Evolutionary conservation across 1,284 basidiomycete species (phyloP).

Genomic region (Fomitopsis schrenkii): DNA sequence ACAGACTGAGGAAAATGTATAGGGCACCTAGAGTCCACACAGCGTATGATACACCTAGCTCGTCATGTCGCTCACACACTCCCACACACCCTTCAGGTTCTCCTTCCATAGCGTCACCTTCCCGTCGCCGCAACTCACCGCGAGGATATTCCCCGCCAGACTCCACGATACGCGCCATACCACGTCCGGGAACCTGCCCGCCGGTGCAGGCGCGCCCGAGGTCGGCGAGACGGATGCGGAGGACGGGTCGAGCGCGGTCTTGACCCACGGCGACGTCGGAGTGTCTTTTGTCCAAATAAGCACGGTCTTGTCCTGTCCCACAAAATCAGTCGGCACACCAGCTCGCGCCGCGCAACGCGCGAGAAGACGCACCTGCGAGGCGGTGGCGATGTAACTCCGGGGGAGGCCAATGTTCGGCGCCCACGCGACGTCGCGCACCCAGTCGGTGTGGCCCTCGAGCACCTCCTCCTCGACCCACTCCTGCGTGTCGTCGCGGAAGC

Average conservation of each 20-base stretch:
- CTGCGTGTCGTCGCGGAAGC: constrained; percentile 70
- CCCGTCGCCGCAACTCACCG: constrained; percentile 97
- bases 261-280: constrained; percentile 78
- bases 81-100: constrained; percentile 91
- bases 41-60: constrained; percentile 42
- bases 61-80: constrained; percentile 92
- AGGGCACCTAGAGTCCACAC: background rate
- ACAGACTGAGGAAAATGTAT: background rate
- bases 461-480: constrained; percentile 90
- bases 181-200: constrained; percentile 87
- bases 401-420: constrained; percentile 96
- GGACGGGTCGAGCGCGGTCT: constrained; percentile 81
- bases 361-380: constrained; percentile 67
- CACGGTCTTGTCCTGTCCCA: constrained; percentile 77
- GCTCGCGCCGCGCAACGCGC: too few relatives aligned
- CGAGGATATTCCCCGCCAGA: constrained; percentile 92
- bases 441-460: constrained; percentile 90
- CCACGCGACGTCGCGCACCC: constrained; percentile 98
- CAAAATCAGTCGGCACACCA: too few relatives aligned
- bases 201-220: constrained; percentile 35
- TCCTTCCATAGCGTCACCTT: constrained; percentile 99
- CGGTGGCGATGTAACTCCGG: constrained; percentile 92
- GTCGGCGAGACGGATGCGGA: constrained; percentile 46
- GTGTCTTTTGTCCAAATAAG: constrained; percentile 92
- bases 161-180: constrained; percentile 99